Base-by-base conservation (phyloP, 345 rosid genomes). In the Euphorbia pulcherrima region DNA sequence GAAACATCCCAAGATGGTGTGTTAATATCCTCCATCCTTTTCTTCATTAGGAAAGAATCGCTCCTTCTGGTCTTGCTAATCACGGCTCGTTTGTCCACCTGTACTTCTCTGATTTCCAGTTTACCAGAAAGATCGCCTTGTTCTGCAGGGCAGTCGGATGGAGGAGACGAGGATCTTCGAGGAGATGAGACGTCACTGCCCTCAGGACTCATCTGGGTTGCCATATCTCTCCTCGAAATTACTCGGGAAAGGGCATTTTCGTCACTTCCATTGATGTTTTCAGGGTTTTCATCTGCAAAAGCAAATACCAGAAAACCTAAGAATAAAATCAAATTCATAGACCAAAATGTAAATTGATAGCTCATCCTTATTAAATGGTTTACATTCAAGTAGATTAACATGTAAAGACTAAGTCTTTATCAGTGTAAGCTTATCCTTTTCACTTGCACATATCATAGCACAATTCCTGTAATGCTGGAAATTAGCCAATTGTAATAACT, bases 161-260 rank as follows among this genome's bases (percentile, higher is more conserved):
- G 78, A 60, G 93, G 82, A 68, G 87, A 77, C 4, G 84, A 78
- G 24, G 84, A 72, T 64, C 79, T 69, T 65, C 74, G 72, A 4
- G 86, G 79, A 51, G 87, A 86, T 47, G 83, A 77, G 67, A 69
- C 63, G 74, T 72, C 69, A 62, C 80, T 77, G 44, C 76, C 79
- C 4, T 81, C 85, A 3, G 89, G 85, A 59, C 97, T 94, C 97
- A 91, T 94, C 74, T 94, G 97, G 8, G 99, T 91, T 9, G 97
- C 89, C 87, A 85, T 91, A 74, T 94, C 99, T 75, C 95, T 84
- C 72, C 88, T 71, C 11, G 90, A 86, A 56, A 82, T 71, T 23
- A 64, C 85, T 3, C 79, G 89, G 70, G 80, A 72, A 18, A 81
- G 84, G 18, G 18, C 40, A 54, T 55, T 79, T 70, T 80, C 86